phyloP scores from a whole-genome alignment of 1,139 yeast species.

The Diutina siamensis region DNA sequence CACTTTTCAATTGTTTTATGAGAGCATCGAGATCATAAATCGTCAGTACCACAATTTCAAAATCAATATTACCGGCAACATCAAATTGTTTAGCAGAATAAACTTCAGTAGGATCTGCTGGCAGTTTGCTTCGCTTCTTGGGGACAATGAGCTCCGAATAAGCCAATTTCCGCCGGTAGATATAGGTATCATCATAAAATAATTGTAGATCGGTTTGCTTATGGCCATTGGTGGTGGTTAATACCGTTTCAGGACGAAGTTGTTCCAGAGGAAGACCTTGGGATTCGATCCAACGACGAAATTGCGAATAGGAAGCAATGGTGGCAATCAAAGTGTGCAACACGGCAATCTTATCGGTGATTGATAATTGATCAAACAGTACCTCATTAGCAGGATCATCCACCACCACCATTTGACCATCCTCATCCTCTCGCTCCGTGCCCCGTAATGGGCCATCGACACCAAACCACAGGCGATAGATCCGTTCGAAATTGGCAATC shows the following conservation, averaged over 20 bases:
- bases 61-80: conserved; percentile 15
- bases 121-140: conserved; percentile 24
- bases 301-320: conserved; percentile 23
- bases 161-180: conserved; percentile 27
- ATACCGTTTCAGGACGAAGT: conserved; percentile 18
- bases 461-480: conserved; percentile 8
- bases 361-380: conserved; percentile 24
- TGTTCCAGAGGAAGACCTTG: conserved; percentile 21
- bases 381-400: conserved; percentile 9
- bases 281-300: conserved; percentile 34
- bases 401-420: conserved; percentile 7
- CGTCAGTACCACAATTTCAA: conserved; percentile 22
- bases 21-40: conserved; percentile 21
- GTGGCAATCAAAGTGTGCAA: conserved; percentile 30
- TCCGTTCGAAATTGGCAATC: conserved; percentile 18
- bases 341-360: conserved; percentile 36
- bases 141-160: conserved; percentile 29
- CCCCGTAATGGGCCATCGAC: conserved; percentile 11
- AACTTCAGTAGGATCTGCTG: conserved; percentile 21
- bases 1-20: conserved; percentile 12
- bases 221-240: conserved; percentile 13
- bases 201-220: conserved; percentile 24
- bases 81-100: conserved; percentile 22
- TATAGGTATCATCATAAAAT: conserved; percentile 31
- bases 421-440: conserved; percentile 15